Percentiles rank a stretch among this genome's conserved stretches.
These are phyloP conservation scores for Phytopythium chamaehyphon DNA, from an alignment of 352 stramenopile genomes.

Conservation along the genomic window DNA sequence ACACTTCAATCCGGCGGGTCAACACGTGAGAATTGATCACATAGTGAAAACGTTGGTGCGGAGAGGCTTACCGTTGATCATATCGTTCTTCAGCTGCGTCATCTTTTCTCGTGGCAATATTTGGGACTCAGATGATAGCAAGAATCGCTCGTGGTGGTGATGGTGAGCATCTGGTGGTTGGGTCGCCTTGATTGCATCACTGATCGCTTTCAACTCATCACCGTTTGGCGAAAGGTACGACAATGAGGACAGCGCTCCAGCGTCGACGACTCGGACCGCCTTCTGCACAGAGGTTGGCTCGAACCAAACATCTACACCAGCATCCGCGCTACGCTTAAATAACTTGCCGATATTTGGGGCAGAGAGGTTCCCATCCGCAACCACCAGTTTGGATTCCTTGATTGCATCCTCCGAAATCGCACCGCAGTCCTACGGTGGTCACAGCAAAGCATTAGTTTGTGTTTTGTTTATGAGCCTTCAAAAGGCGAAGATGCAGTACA, in stretches of 20 bases:
- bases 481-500: constrained; percentile 25
- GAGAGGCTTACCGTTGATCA: constrained; percentile 43
- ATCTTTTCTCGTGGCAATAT: constrained; percentile 41
- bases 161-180: not conserved
- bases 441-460: not conserved
- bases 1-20: constrained; percentile 18
- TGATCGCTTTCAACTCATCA: constrained; percentile 72
- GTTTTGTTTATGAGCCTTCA: not conserved
- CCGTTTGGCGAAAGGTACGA: constrained; percentile 77
- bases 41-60: no score
- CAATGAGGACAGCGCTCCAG: constrained; percentile 35
- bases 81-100: constrained; percentile 59
- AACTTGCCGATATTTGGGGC: constrained; percentile 34
- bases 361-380: constrained; percentile 81
- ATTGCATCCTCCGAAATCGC: constrained; percentile 43
- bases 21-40: not conserved
- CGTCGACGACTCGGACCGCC: constrained; percentile 55
- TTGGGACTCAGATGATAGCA: constrained; percentile 35
- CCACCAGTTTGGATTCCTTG: constrained; percentile 45
- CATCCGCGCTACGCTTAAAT: constrained; percentile 33
- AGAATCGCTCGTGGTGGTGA: constrained; percentile 38
- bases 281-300: constrained; percentile 87
- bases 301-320: constrained; percentile 63
- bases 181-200: constrained; percentile 34
- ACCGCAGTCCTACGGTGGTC: constrained; percentile 28